Conservation (phyloP, 805 yeast species). For the Myxozyma lipomycoides region DNA sequence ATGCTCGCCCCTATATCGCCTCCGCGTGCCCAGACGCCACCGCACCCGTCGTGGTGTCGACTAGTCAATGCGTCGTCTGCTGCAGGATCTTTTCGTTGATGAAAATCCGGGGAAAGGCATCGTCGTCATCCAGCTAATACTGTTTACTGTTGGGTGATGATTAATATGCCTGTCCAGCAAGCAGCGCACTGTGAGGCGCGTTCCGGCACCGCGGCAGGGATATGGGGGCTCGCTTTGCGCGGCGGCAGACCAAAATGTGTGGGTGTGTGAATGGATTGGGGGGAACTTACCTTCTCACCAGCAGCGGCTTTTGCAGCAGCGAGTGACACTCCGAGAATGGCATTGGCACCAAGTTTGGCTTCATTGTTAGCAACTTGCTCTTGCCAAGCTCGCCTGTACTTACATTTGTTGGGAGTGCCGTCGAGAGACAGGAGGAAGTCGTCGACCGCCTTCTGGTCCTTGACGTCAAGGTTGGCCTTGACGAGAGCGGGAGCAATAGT, state of each 20-base stretch:
- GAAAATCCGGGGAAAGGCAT: neutral
- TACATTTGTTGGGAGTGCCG: constrained; percentile 93
- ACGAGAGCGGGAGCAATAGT: constrained; percentile 91
- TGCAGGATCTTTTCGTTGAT: no score
- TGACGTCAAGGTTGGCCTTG: constrained; percentile 75
- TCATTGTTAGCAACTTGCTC: neutral
- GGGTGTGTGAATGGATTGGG: no score
- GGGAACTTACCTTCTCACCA: constrained; percentile 61
- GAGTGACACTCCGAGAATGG: constrained; percentile 95
- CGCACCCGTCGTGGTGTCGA: no score
- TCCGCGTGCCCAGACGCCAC: no score
- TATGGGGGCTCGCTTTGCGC: no score
- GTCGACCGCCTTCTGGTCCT: constrained; percentile 82
- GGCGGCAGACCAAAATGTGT: no score
- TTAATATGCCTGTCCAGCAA: no score
- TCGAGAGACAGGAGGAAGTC: constrained; percentile 80
- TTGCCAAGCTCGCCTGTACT: neutral
- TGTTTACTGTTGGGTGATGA: neutral
- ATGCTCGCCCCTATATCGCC: no score
- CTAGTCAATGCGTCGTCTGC: no score
- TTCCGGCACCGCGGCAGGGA: no score
- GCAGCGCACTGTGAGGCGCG: no score
- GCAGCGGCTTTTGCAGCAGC: constrained; percentile 98
- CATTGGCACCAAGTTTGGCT: constrained; percentile 92
- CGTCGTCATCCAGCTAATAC: neutral